Percentiles rank a stretch among this genome's conserved stretches.
Evolutionary conservation across 2,329 filamentous ascomycete species (phyloP).

Genomic region (Graphium sp.): DNA sequence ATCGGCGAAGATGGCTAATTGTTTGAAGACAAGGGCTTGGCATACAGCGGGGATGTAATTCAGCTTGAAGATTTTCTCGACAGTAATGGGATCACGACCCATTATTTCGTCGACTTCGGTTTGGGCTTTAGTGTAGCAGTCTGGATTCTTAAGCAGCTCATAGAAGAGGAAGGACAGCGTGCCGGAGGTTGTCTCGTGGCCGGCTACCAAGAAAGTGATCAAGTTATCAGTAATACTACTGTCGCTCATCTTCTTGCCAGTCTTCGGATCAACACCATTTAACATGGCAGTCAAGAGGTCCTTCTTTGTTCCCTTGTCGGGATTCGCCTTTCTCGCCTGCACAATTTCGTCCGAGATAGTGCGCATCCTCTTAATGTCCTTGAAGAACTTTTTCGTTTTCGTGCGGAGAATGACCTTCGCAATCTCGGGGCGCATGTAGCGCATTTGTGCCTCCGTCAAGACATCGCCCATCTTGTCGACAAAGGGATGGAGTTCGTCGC

Average conservation of each 20-base stretch:
- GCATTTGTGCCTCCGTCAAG: slow-evolving; percentile 36
- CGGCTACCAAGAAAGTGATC: slow-evolving; percentile 55
- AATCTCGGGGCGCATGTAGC: slow-evolving; percentile 28
- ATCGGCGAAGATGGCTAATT: no score
- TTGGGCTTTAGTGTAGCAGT: slow-evolving; percentile 41
- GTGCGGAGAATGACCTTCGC: slow-evolving; percentile 23
- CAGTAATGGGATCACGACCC: slow-evolving; percentile 35
- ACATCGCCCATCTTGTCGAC: slow-evolving; percentile 50
- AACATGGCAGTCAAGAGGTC: slow-evolving; percentile 59
- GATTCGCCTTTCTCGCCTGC: slow-evolving; percentile 36
- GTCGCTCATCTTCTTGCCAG: slow-evolving; percentile 46
- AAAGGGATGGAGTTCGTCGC: slow-evolving; percentile 52
- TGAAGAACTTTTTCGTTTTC: slow-evolving; percentile 31
- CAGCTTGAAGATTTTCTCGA: slow-evolving; percentile 46
- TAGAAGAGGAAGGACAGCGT: slow-evolving; percentile 49
- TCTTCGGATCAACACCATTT: slow-evolving; percentile 47
- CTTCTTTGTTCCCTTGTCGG: slow-evolving; percentile 38
- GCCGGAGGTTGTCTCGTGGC: slow-evolving; percentile 56
- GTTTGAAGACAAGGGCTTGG: no score
- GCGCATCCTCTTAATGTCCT: slow-evolving; percentile 37
- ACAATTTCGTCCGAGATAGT: slow-evolving; percentile 43
- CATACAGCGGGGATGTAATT: slow-evolving; percentile 49
- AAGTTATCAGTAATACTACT: slow-evolving; percentile 51
- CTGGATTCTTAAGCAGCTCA: slow-evolving; percentile 46
- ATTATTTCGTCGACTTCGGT: slow-evolving; percentile 51